Conservation (phyloP, 306 rosid species). For the Hippophae rhamnoides region DNA sequence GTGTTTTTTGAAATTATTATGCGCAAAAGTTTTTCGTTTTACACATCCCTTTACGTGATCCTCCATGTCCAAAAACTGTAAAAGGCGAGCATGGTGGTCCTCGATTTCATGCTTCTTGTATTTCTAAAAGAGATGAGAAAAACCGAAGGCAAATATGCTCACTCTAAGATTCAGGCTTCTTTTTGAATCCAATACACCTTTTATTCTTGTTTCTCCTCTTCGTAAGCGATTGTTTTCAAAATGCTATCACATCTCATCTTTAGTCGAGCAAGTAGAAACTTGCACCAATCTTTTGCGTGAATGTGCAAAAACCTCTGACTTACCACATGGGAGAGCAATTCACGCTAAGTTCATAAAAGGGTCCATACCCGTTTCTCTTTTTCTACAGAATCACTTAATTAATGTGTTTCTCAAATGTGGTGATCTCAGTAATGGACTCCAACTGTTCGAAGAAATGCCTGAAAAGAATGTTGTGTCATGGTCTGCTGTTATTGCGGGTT, state of each 20-base stretch:
- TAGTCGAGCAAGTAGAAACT: conserved; percentile 23
- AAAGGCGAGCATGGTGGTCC: no score
- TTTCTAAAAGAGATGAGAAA: not conserved
- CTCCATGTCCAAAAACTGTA: no score
- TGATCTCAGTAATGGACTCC: conserved; percentile 35
- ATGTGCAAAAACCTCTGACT: conserved; percentile 28
- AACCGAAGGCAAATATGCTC: not conserved
- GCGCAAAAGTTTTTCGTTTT: no score
- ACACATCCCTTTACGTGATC: no score
- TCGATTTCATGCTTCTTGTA: no score
- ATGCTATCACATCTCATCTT: conserved; percentile 1
- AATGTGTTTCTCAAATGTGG: conserved; percentile 46
- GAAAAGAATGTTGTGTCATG: conserved; percentile 59
- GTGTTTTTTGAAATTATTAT: no score
- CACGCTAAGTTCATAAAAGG: conserved; percentile 50
- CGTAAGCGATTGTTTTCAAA: conserved; percentile 15
- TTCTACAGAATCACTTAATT: conserved; percentile 52
- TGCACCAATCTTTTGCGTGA: conserved; percentile 32
- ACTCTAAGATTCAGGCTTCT: not conserved
- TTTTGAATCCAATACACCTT: not conserved
- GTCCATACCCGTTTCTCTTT: conserved; percentile 37
- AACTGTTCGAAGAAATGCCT: conserved; percentile 72
- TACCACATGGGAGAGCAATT: conserved; percentile 40
- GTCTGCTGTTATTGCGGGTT: conserved; percentile 57
- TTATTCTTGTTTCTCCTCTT: not conserved